A percentile compares a stretch with the other conserved stretches of the same genome.
phyloP scores from a whole-genome alignment of 148 eudicot species.

The Vaccinium macrocarpon region DNA sequence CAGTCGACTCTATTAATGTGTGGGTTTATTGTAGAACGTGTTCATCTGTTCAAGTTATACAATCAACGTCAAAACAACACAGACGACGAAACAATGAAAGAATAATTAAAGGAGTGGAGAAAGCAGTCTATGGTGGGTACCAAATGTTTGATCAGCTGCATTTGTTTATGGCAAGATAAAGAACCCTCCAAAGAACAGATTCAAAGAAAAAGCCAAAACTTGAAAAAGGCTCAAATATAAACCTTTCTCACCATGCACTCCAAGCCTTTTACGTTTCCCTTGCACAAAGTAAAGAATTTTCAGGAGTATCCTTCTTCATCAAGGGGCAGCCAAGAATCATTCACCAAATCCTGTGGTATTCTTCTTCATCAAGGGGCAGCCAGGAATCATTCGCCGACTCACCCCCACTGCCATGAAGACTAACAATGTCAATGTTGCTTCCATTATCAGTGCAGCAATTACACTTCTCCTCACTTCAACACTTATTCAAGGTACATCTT shows the following conservation, averaged over 20 bases:
- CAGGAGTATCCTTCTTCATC: conserved; percentile 15
- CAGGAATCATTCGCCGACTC: background rate
- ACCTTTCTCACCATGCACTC: conserved; percentile 12
- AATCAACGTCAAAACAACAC: background rate
- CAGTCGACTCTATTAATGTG: background rate
- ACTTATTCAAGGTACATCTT: conserved; percentile 16
- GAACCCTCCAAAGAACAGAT: conserved; percentile 3
- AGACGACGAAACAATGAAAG: background rate
- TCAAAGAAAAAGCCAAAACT: background rate
- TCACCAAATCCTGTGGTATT: background rate
- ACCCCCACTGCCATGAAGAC: conserved; percentile 11
- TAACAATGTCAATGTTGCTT: background rate
- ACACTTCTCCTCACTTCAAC: conserved; percentile 16
- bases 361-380: background rate
- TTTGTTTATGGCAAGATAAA: background rate
- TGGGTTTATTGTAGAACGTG: background rate
- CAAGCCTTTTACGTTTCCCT: background rate
- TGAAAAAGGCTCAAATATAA: background rate
- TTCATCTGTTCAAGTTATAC: no score
- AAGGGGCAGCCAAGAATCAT: background rate
- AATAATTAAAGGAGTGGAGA: background rate
- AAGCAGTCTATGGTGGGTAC: no score
- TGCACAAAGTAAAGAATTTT: conserved; percentile 39
- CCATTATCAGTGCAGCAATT: background rate
- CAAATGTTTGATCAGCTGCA: background rate